Percentiles rank a stretch among this genome's conserved stretches.
phyloP scores from a whole-genome alignment of 441 rosid genomes.

The Populus trichocarpa region DNA sequence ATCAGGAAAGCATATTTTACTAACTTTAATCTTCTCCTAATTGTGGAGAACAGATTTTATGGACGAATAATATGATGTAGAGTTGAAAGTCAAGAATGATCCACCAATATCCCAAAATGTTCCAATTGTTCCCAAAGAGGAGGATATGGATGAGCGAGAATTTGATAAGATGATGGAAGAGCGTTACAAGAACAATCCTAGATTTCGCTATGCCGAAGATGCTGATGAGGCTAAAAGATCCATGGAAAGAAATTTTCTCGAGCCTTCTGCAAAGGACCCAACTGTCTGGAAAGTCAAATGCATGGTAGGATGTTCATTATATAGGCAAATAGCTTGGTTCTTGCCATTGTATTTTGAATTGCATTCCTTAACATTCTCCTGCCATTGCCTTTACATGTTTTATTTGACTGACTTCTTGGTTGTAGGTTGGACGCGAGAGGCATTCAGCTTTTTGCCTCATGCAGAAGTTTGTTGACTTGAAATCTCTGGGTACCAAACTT shows the following conservation, averaged over 20 bases:
- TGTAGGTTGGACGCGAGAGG: slow-evolving; percentile 78
- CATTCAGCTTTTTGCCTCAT: slow-evolving; percentile 80
- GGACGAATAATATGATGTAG: slow-evolving; percentile 48
- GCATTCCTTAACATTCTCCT: not conserved
- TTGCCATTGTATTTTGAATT: not conserved
- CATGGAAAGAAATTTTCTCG: slow-evolving; percentile 46
- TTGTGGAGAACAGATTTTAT: slow-evolving; percentile 38
- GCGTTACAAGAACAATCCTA: slow-evolving; percentile 52
- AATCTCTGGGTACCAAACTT: slow-evolving; percentile 54
- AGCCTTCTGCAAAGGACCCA: slow-evolving; percentile 59
- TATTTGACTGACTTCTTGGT: slow-evolving; percentile 20
- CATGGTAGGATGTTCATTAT: slow-evolving; percentile 43
- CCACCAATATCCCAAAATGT: slow-evolving; percentile 33
- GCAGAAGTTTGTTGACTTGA: slow-evolving; percentile 84
- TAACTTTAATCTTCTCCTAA: slow-evolving; percentile 2
- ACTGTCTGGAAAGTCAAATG: slow-evolving; percentile 91
- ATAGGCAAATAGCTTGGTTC: not conserved
- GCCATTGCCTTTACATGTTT: not conserved
- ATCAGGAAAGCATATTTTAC: not conserved
- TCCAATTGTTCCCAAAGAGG: slow-evolving; percentile 74
- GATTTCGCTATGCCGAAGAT: slow-evolving; percentile 53
- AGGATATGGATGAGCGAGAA: slow-evolving; percentile 70
- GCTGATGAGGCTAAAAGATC: slow-evolving; percentile 47
- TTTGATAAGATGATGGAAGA: slow-evolving; percentile 88
- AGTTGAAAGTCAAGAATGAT: slow-evolving; percentile 39